A percentile compares a stretch with the other conserved stretches of the same genome.
Conservation (phyloP, 768 basidiomycete genomes). For the Hortiboletus campestris region DNA sequence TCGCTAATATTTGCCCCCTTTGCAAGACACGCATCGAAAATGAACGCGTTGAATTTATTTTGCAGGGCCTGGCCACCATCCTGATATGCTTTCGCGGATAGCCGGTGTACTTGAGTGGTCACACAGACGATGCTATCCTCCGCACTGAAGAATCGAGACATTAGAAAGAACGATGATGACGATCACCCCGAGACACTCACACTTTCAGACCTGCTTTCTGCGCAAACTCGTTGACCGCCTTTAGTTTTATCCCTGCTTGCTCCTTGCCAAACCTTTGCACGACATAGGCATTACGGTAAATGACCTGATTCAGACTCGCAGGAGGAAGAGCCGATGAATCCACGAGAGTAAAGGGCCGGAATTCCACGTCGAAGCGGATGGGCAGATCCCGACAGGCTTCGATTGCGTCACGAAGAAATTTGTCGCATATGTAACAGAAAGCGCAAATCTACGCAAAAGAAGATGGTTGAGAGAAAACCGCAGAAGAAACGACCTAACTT, state of each 20-base stretch:
- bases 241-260: constrained; percentile 22
- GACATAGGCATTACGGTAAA: constrained; percentile 21
- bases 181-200: constrained; percentile 14
- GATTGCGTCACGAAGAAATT: constrained; percentile 33
- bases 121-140: constrained; percentile 38
- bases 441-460: constrained; percentile 25
- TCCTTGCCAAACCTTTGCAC: constrained; percentile 27
- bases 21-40: constrained; percentile 42
- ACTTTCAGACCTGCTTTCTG: constrained; percentile 23
- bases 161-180: not conserved
- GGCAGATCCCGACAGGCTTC: constrained; percentile 31
- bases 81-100: constrained; percentile 41
- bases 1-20: constrained; percentile 36
- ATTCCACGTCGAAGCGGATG: constrained; percentile 32
- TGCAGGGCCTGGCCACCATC: constrained; percentile 39
- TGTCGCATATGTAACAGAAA: constrained; percentile 39
- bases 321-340: constrained; percentile 3
- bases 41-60: constrained; percentile 30
- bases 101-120: constrained; percentile 42
- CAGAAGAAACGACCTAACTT: not conserved
- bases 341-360: constrained; percentile 29
- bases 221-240: constrained; percentile 22
- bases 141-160: constrained; percentile 21
- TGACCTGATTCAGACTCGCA: not conserved
- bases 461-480: not conserved